Conservation (phyloP, 495 filamentous ascomycete genomes). For the Penicillium mononematosum region DNA sequence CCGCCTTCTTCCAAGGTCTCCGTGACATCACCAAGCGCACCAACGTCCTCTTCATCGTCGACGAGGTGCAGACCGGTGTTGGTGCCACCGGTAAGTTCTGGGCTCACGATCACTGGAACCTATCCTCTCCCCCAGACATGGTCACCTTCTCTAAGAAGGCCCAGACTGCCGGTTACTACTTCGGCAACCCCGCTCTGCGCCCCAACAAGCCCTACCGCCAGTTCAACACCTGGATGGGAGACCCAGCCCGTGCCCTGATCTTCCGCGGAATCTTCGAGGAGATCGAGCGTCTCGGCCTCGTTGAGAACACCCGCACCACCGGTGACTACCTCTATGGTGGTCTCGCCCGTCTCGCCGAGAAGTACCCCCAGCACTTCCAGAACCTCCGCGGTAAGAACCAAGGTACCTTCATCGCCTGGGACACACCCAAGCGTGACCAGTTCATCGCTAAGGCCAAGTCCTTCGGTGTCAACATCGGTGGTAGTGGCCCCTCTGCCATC, state of each 20-base stretch:
- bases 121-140: slow-evolving; percentile 87
- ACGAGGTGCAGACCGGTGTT: slow-evolving; percentile 97
- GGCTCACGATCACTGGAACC: slow-evolving; percentile 97
- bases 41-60: slow-evolving; percentile 89
- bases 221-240: slow-evolving; percentile 99
- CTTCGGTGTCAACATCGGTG: slow-evolving; percentile 90
- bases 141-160: slow-evolving; percentile 99
- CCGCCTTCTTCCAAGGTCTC: slow-evolving; percentile 86
- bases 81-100: slow-evolving; percentile 94
- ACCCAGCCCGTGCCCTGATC: slow-evolving; percentile 83
- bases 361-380: slow-evolving; percentile 79
- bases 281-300: slow-evolving; percentile 76
- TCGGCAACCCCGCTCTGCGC: slow-evolving; percentile 78
- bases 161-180: slow-evolving; percentile 97
- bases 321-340: slow-evolving; percentile 80
- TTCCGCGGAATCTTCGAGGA: slow-evolving; percentile 92
- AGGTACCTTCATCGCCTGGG: slow-evolving; percentile 97
- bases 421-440: slow-evolving; percentile 79
- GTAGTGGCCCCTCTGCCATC: slow-evolving; percentile 76
- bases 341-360: slow-evolving; percentile 65
- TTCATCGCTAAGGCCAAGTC: slow-evolving; percentile 73
- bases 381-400: slow-evolving; percentile 92
- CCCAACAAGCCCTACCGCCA: slow-evolving; percentile 99
- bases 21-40: slow-evolving; percentile 83
- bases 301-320: slow-evolving; percentile 74